Evolutionary conservation across 768 basidiomycete genomes (phyloP).

Genomic region (Lentinula lateritia): DNA sequence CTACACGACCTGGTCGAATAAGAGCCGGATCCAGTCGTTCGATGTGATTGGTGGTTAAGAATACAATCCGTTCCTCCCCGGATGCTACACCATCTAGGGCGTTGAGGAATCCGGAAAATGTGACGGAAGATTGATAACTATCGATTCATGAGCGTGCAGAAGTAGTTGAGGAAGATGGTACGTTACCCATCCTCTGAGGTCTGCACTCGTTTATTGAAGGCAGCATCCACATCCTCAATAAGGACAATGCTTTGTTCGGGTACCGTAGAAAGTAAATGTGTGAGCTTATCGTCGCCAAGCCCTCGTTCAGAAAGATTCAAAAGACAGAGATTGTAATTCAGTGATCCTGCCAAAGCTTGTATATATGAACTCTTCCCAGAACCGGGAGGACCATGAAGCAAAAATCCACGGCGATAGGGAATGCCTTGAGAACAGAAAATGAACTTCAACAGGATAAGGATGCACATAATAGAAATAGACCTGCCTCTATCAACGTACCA

Average conservation of each 20-base stretch:
- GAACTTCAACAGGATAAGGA: neutral
- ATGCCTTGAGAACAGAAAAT: constrained; percentile 54
- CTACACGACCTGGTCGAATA: constrained; percentile 93
- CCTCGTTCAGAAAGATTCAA: constrained; percentile 95
- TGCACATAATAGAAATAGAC: constrained; percentile 14
- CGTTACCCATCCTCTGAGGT: constrained; percentile 86
- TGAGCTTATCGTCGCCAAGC: constrained; percentile 93
- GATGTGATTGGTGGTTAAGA: constrained; percentile 98
- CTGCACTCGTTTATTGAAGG: constrained; percentile 90
- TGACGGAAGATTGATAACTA: constrained; percentile 92
- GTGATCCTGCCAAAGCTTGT: constrained; percentile 88
- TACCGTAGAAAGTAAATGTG: constrained; percentile 86
- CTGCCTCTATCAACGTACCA: constrained; percentile 97
- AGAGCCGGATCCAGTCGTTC: constrained; percentile 88
- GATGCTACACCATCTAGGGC: constrained; percentile 97
- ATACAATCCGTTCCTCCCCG: constrained; percentile 95
- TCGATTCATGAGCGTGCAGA: neutral
- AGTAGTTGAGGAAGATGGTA: constrained; percentile 16
- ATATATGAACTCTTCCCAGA: constrained; percentile 99
- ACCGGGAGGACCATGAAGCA: constrained; percentile 93
- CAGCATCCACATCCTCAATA: constrained; percentile 96
- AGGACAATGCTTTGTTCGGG: constrained; percentile 93
- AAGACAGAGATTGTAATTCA: constrained; percentile 94
- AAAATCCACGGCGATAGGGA: constrained; percentile 93
- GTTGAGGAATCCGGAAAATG: constrained; percentile 96